Evolutionary conservation across 345 rosid genomes (phyloP).

Genomic region (Psidium friedrichsthalianum): DNA sequence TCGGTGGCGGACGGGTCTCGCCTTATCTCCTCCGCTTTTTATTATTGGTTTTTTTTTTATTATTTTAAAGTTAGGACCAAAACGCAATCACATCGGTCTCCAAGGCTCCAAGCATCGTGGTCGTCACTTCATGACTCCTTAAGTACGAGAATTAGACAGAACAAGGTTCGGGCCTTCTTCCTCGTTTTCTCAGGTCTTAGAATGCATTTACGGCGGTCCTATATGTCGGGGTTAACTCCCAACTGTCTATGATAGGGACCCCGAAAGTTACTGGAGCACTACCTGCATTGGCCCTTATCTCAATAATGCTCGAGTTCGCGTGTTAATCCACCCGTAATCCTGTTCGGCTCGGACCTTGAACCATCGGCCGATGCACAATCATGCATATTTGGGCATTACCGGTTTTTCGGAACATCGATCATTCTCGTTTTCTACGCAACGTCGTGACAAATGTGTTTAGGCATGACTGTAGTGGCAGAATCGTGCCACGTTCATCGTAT

Average conservation of each 20-base stretch:
- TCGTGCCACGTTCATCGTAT: no score
- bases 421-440: background rate
- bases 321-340: background rate
- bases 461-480: background rate
- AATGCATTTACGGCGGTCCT: background rate
- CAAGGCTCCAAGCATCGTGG: background rate
- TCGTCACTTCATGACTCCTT: background rate
- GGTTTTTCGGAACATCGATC: background rate
- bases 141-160: background rate
- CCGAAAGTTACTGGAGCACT: background rate
- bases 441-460: background rate
- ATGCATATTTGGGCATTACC: background rate
- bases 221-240: background rate
- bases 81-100: background rate
- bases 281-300: no score
- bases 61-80: background rate
- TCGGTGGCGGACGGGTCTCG: background rate
- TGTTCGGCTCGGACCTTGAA: background rate
- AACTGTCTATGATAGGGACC: no score
- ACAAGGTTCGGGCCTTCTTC: background rate
- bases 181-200: background rate
- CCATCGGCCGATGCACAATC: background rate
- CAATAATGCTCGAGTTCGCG: background rate
- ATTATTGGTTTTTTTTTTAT: rapidly evolving
- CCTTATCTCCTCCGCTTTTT: background rate